A percentile compares a stretch with the other conserved stretches of the same genome.
phyloP scores from a whole-genome alignment of 169 alveolate species.

The Babesia ovis region DNA sequence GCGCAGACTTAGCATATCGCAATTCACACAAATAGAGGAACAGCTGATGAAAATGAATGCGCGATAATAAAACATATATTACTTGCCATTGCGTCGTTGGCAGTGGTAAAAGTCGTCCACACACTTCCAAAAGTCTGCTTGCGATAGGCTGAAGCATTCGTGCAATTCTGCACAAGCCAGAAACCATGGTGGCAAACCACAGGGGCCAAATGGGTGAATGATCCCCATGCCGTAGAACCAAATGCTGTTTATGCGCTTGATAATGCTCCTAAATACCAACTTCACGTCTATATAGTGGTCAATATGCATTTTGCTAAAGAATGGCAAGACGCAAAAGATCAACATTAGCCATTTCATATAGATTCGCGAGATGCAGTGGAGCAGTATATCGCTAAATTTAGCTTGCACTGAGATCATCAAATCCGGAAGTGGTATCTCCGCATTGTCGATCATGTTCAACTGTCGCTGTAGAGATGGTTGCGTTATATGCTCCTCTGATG shows the following conservation, averaged over 20 bases:
- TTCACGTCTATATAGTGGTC: neutral
- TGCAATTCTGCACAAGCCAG: conserved; percentile 56
- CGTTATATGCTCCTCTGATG: conserved; percentile 30
- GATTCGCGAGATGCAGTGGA: neutral
- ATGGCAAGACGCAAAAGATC: neutral
- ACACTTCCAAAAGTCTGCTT: conserved; percentile 16
- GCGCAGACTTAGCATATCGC: conserved; percentile 63
- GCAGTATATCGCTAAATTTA: conserved; percentile 9
- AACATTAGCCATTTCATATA: conserved; percentile 5
- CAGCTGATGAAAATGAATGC: conserved; percentile 6
- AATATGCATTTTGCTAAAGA: neutral
- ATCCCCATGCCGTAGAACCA: conserved; percentile 20
- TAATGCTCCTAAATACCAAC: conserved; percentile 2
- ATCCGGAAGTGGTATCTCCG: conserved; percentile 29
- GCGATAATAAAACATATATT: neutral
- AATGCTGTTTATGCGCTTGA: conserved; percentile 18
- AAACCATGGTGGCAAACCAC: conserved; percentile 66
- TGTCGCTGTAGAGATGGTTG: conserved; percentile 35
- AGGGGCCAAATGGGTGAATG: conserved; percentile 58
- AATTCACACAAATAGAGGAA: conserved; percentile 39
- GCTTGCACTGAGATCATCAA: conserved; percentile 39
- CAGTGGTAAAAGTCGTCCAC: conserved; percentile 21
- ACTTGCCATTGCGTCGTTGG: conserved; percentile 56
- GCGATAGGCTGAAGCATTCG: conserved; percentile 42
- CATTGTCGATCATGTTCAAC: conserved; percentile 23